Evolutionary conservation across 192 early-diverging fungal species (phyloP), one percentile per base, ranked within the genome.

Genomic region (Coemansia sp.): DNA sequence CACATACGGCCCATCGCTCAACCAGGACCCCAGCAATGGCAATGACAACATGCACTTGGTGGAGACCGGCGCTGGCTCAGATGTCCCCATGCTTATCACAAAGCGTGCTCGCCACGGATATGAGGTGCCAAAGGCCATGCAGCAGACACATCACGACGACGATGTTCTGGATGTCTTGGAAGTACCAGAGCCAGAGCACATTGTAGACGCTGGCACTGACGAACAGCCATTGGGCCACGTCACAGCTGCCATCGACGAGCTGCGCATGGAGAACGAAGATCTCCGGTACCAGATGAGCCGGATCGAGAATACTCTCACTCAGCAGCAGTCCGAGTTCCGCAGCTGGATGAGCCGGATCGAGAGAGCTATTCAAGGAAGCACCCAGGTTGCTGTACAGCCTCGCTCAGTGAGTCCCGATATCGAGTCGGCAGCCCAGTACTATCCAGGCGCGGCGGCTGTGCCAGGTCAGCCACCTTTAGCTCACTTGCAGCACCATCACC

Each of bases 291-390:
- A 78, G 54, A 47, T 84, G 60, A 55, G 71, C 8, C 69, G 65
- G 38, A 70, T 84, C 31, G 81, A 84, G 71, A 72, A 59, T 63
- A 29, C 60, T 7, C 65, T 84, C 49, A 71, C 47, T 38, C 76
- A 84, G 71, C 73, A 84, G 60, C 67, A 68, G 65, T 54, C 66
- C 24, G 81, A 84, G 43, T 61, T 78, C 20, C 76, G 66, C 36
- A 44, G 60, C 7, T 84, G 81, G 81, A 84, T 84, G 81, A 15
- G 66, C 46, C 72, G 67, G 64, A 52, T 84, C 12, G 81, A 84
- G 43, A 72, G 51, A 42, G 65, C 57, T 33, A 34, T 82, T 27
- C 80, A 61, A 24, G 41, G 57, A 13, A 44, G 33, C 27, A 27
- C 34, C 11, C n/a, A 33, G 5, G 34, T 46, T 2, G 8, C 68